Evolutionary conservation across 257 asterid species (phyloP).

Genomic region (Fraxinus quadrangulata): DNA sequence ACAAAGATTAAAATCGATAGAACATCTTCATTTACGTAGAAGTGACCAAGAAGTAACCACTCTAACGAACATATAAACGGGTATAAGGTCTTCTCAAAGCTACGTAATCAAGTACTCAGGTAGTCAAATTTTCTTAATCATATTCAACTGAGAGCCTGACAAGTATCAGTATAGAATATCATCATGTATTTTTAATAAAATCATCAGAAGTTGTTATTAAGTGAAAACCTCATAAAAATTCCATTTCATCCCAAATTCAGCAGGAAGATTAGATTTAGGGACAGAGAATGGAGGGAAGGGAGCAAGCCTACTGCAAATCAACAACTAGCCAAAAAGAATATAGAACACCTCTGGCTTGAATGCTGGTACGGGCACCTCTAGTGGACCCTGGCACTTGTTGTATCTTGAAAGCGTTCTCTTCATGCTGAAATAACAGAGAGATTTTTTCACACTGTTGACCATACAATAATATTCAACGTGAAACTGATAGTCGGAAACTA

Average conservation of each 20-base stretch:
- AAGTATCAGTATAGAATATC: too few species aligned
- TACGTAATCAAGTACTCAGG: too few species aligned
- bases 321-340: constrained; percentile 4
- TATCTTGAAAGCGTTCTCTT: constrained; percentile 40
- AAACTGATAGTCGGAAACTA: background rate
- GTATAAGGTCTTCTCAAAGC: too few species aligned
- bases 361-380: constrained; percentile 21
- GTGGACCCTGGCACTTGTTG: constrained; percentile 18
- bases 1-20: background rate
- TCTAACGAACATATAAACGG: too few species aligned
- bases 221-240: background rate
- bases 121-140: too few species aligned
- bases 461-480: too few species aligned
- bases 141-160: too few species aligned
- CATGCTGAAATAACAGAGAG: constrained; percentile 50
- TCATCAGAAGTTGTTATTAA: background rate
- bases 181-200: too few species aligned
- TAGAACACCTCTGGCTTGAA: constrained; percentile 46
- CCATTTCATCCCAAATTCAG: background rate
- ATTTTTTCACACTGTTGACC: background rate
- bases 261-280: background rate
- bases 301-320: background rate
- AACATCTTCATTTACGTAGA: background rate
- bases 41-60: too few species aligned
- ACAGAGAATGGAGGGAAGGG: background rate